Evolutionary conservation across 805 yeast species (phyloP).

Genomic region (Ogataea dorogensis): DNA sequence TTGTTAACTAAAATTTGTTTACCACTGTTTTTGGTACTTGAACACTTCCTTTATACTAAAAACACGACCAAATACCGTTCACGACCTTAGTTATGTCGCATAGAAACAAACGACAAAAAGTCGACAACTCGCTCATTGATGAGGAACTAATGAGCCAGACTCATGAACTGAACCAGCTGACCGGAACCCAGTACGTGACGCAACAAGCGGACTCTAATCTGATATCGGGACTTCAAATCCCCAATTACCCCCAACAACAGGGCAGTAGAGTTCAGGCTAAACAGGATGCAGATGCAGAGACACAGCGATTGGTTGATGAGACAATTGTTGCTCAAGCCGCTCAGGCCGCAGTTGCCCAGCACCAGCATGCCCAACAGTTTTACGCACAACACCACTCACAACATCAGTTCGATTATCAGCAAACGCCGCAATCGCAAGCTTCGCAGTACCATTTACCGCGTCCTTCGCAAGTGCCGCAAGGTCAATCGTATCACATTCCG

Average conservation of each 20-base stretch:
- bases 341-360: constrained; percentile 22
- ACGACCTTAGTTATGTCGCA: constrained; percentile 17
- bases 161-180: constrained; percentile 19
- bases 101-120: constrained; percentile 23
- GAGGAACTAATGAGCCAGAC: constrained; percentile 25
- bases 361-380: constrained; percentile 15
- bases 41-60: constrained; percentile 21
- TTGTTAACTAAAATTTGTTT: constrained; percentile 8
- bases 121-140: constrained; percentile 24
- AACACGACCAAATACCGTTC: constrained; percentile 11
- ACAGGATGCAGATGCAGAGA: constrained; percentile 16
- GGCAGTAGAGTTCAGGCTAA: constrained; percentile 7
- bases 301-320: constrained; percentile 20
- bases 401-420: constrained; percentile 17
- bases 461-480: constrained; percentile 13
- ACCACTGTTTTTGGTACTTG: constrained; percentile 16
- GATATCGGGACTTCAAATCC: constrained; percentile 19
- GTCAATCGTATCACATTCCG: constrained; percentile 6
- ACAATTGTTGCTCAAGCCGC: constrained; percentile 24
- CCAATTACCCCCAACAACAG: constrained; percentile 16
- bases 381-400: constrained; percentile 13
- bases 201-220: constrained; percentile 20
- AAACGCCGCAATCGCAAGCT: constrained; percentile 8
- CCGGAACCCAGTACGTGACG: constrained; percentile 18
- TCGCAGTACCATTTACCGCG: constrained; percentile 17